phyloP scores from a whole-genome alignment of 2,329 filamentous ascomycete species.

The Alternaria conjuncta region DNA sequence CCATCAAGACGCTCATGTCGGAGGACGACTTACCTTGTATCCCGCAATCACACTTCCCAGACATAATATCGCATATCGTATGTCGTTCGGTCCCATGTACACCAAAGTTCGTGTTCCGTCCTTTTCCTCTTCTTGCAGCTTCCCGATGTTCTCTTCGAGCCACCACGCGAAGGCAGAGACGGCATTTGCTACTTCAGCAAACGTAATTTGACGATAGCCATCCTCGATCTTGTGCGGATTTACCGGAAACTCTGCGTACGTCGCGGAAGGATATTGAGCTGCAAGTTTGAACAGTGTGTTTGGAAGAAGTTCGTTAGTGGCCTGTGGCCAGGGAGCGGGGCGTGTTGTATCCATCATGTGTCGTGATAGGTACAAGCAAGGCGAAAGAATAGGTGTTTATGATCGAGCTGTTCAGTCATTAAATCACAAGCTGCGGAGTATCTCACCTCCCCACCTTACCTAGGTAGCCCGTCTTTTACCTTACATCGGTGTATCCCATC shows the following conservation, averaged over 20 bases:
- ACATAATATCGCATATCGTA: constrained; percentile 48
- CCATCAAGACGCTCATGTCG: not conserved
- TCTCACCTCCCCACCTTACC: not conserved
- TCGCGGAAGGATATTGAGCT: not conserved
- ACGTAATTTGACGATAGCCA: constrained; percentile 40
- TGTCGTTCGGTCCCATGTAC: constrained; percentile 42
- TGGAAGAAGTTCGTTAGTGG: constrained; percentile 12
- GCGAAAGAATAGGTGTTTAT: not conserved
- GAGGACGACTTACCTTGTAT: constrained; percentile 34
- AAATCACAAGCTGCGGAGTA: not conserved
- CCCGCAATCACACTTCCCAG: constrained; percentile 51
- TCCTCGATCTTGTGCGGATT: constrained; percentile 6
- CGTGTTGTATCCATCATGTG: not conserved
- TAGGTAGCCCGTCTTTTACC: not conserved
- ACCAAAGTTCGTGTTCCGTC: constrained; percentile 32
- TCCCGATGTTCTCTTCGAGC: constrained; percentile 34
- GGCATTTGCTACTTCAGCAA: constrained; percentile 33
- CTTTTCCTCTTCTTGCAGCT: constrained; percentile 19
- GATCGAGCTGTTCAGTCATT: no score
- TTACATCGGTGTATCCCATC: not conserved
- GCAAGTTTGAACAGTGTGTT: constrained; percentile 13
- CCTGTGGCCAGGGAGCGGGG: constrained; percentile 2
- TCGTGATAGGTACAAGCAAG: not conserved
- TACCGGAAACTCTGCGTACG: constrained; percentile 12
- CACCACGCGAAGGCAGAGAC: constrained; percentile 33